Base-by-base conservation (phyloP, 352 stramenopile genomes). In the Phytophthora parvispora region DNA sequence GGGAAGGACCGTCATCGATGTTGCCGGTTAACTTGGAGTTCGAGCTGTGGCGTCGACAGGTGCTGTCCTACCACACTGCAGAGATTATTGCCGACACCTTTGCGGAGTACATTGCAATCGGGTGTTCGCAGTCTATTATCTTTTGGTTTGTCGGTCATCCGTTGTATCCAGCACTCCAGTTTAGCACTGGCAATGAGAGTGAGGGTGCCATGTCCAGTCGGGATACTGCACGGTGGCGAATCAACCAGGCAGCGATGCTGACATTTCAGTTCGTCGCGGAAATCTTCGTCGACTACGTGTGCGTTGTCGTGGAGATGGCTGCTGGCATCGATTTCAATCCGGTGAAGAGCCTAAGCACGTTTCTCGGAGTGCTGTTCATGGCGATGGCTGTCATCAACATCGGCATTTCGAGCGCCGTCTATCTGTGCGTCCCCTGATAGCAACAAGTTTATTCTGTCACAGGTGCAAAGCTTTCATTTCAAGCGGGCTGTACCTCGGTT, bases 401-500 rank as follows among this genome's bases (percentile, higher is more conserved):
- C 31, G 15, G 57, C 16, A 74, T 77, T 50, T 74, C 64, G 22
- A 31, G 49, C n/a, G 40, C 53, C 22, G 54, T 77, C 8, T 74
- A 48, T 25, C 6, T 48, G 18, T 48, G 40, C n/a, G 20, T 20
- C 38, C 38, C 38, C 6, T 45, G n/a, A 13, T 13, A 20, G 31
- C 31, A 36, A 36, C 6, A 36, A 6, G 6, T 36, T 36, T 36
- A 10, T 10, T 36, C 31, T 36, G 31, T 36, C 31, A n/a, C n/a
- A n/a, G n/a, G n/a, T n/a, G n/a, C n/a, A n/a, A n/a, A n/a, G n/a
- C n/a, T n/a, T n/a, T n/a, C 42, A 75, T 83, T 15, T 80, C 71
- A 10, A 61, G 51, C 45, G 45, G 53, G 2, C 56, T 83, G 2
- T 78, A 82, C 64, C 51, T 81, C 6, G 60, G 45, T 29, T 75